Percentiles rank a stretch among this genome's conserved stretches.
phyloP scores from a whole-genome alignment of 352 stramenopile genomes.

The Elongisporangium prolatum region DNA sequence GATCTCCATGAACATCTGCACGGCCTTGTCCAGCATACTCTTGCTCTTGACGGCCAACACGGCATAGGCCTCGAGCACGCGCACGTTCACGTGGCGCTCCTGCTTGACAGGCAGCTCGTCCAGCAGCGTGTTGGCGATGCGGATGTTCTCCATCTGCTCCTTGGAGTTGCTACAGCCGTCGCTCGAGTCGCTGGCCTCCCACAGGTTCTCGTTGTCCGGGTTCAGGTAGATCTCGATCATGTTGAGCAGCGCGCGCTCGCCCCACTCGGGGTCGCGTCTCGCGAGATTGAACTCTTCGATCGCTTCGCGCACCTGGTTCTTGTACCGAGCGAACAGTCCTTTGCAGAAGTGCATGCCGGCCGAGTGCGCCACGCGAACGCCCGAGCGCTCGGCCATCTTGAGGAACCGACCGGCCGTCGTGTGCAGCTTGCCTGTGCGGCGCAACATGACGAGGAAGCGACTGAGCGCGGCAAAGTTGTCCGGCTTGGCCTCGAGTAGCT shows the following conservation, averaged over 20 bases:
- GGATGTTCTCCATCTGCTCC: conserved; percentile 82
- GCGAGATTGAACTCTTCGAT: conserved; percentile 90
- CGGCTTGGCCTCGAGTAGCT: conserved; percentile 84
- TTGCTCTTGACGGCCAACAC: conserved; percentile 78
- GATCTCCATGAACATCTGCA: conserved; percentile 89
- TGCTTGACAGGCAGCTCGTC: conserved; percentile 68
- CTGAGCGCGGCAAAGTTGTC: conserved; percentile 90
- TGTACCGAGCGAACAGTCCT: conserved; percentile 85
- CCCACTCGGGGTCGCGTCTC: conserved; percentile 86
- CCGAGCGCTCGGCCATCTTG: conserved; percentile 68
- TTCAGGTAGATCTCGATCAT: conserved; percentile 95
- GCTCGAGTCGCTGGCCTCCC: conserved; percentile 46
- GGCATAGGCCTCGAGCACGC: conserved; percentile 85
- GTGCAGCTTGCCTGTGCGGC: conserved; percentile 79
- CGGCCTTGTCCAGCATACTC: conserved; percentile 84
- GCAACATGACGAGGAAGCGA: conserved; percentile 85
- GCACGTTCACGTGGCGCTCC: conserved; percentile 56
- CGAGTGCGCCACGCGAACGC: conserved; percentile 69
- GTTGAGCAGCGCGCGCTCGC: conserved; percentile 80
- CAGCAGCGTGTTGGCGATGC: conserved; percentile 85
- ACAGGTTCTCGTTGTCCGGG: conserved; percentile 91
- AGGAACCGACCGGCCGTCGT: conserved; percentile 64
- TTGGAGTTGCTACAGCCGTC: conserved; percentile 44
- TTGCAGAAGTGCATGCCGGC: conserved; percentile 89
- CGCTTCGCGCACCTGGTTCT: conserved; percentile 88